These are phyloP conservation scores for Colletotrichum tabaci DNA, from an alignment of 2,329 filamentous ascomycete species.

Conservation along the genomic window DNA sequence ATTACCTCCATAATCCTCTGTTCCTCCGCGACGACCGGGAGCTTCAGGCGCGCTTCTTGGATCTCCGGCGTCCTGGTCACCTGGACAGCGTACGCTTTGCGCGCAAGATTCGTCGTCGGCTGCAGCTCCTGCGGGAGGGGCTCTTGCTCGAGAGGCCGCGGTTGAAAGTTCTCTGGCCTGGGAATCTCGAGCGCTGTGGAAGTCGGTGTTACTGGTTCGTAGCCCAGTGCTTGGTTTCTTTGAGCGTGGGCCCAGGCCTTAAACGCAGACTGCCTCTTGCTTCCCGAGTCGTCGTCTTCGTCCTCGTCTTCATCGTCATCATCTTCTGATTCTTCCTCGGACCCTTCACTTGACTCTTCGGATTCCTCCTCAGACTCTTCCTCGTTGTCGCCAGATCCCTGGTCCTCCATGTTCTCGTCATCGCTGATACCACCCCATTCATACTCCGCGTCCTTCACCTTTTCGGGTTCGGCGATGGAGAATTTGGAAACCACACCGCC, in stretches of 20 bases:
- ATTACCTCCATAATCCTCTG: conserved; percentile 99
- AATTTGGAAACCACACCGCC: conserved; percentile 72
- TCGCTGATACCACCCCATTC: conserved; percentile 45
- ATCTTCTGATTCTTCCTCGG: conserved; percentile 49
- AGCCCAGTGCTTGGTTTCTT: conserved; percentile 86
- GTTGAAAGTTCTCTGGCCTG: conserved; percentile 74
- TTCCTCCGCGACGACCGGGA: conserved; percentile 95
- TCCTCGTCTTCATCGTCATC: conserved; percentile 52
- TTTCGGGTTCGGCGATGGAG: conserved; percentile 60
- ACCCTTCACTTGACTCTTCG: conserved; percentile 42
- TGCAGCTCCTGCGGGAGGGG: conserved; percentile 78
- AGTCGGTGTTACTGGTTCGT: conserved; percentile 62
- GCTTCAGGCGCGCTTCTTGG: conserved; percentile 81
- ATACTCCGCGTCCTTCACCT: conserved; percentile 47
- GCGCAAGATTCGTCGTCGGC: conserved; percentile 70
- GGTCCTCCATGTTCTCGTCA: conserved; percentile 30
- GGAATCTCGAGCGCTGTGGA: conserved; percentile 66
- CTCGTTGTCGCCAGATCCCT: conserved; percentile 13
- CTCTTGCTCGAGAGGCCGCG: conserved; percentile 78
- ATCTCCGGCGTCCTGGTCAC: conserved; percentile 81
- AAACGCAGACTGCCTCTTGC: conserved; percentile 76
- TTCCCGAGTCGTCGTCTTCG: conserved; percentile 48
- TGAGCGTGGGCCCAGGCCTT: conserved; percentile 93
- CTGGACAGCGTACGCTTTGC: conserved; percentile 83
- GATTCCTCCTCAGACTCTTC: conserved; percentile 49